Conservation (phyloP, 2,329 filamentous ascomycete species). For the Metarhizium humberi region DNA sequence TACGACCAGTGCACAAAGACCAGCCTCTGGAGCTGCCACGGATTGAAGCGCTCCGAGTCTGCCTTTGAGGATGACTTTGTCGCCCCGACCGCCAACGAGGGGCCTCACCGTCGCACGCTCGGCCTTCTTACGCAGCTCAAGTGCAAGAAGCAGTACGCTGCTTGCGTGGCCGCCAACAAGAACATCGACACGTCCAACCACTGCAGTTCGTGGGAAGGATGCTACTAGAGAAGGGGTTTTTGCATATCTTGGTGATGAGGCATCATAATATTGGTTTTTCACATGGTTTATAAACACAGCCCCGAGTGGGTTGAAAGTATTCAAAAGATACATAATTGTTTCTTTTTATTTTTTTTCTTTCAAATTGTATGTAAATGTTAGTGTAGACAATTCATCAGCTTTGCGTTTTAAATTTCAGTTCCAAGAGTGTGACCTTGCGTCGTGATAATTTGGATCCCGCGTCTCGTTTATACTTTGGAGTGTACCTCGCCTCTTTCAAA, state of each 20-base stretch:
- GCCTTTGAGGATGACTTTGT: not conserved
- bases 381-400: no score
- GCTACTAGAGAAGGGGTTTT: not conserved
- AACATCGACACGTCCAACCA: not conserved
- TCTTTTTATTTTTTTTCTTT: no score
- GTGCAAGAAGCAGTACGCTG: not conserved
- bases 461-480: no score
- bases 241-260: not conserved
- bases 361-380: no score
- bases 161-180: not conserved
- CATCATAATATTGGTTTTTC: no score
- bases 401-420: no score
- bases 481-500: no score
- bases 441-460: no score
- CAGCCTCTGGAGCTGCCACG: not conserved
- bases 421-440: no score
- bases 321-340: no score
- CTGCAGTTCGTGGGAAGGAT: not conserved
- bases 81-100: not conserved
- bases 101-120: not conserved
- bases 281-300: no score
- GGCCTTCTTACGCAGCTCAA: not conserved
- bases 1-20: not conserved
- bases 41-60: not conserved
- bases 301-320: no score